Base-by-base conservation (phyloP, 2,329 filamentous ascomycete species). In the Raffaelea arxii region DNA sequence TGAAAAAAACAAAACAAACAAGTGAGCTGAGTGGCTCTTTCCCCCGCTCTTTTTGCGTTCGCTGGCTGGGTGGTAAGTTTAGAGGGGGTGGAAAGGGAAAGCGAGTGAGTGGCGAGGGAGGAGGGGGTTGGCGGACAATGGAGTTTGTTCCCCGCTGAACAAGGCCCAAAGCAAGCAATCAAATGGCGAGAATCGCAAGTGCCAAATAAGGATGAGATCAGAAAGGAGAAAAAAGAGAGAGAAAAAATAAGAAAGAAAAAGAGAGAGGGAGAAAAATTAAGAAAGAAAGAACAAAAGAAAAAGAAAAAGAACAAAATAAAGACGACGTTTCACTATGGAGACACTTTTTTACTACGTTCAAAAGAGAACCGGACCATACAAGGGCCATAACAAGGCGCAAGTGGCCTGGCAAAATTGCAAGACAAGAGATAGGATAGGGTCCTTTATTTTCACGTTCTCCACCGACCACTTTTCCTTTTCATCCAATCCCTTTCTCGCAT, bases 401-500 rank as follows among this genome's bases (percentile, higher is more conserved):
- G n/a, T n/a, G n/a, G n/a, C n/a, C n/a, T n/a, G n/a, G n/a, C n/a
- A n/a, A n/a, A n/a, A n/a, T n/a, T n/a, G n/a, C n/a, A n/a, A n/a
- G n/a, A n/a, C n/a, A n/a, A n/a, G n/a, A n/a, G n/a, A n/a, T n/a
- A n/a, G n/a, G n/a, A n/a, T n/a, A n/a, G n/a, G n/a, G n/a, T n/a
- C n/a, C n/a, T n/a, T n/a, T n/a, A n/a, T n/a, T n/a, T n/a, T n/a
- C n/a, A n/a, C n/a, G n/a, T n/a, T n/a, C n/a, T n/a, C n/a, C n/a
- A n/a, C n/a, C n/a, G n/a, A n/a, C n/a, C n/a, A n/a, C n/a, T n/a
- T n/a, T n/a, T 55, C 58, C 56, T 54, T 56, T 51, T 53, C 54
- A 48, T 48, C 55, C 53, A 52, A 52, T 54, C 52, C 47, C 41
- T 35, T 30, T 51, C 30, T 48, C 37, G 38, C 43, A 46, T 24